Evolutionary conservation across 2,329 filamentous ascomycete genomes (phyloP).

Genomic region (Triangularia setosa): DNA sequence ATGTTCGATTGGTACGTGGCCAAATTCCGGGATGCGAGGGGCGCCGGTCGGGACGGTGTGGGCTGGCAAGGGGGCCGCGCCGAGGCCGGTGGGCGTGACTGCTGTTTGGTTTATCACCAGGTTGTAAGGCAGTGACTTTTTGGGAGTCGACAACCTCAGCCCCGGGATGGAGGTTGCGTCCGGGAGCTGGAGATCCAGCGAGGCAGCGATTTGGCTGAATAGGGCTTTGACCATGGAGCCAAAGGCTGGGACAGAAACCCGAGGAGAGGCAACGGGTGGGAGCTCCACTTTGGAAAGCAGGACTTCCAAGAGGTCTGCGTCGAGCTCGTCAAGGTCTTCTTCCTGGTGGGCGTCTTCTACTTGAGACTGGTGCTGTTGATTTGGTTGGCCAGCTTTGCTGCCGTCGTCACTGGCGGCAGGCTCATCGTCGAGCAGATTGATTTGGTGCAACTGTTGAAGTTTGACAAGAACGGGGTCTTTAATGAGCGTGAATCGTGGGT

Average conservation of each 20-base stretch:
- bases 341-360: conserved; percentile 21
- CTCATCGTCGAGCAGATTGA: conserved; percentile 63
- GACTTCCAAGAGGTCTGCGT: background rate
- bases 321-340: conserved; percentile 13
- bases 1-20: conserved; percentile 33
- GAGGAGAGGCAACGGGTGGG: background rate
- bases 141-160: background rate
- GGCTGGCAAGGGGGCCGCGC: conserved; percentile 49
- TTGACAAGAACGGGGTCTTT: conserved; percentile 55
- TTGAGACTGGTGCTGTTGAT: conserved; percentile 9
- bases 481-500: conserved; percentile 79
- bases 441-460: conserved; percentile 45
- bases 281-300: conserved; percentile 7
- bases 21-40: conserved; percentile 26
- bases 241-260: conserved; percentile 25
- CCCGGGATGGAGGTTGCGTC: conserved; percentile 3
- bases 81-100: conserved; percentile 35
- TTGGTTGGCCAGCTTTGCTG: conserved; percentile 20
- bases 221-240: conserved; percentile 46
- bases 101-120: conserved; percentile 35
- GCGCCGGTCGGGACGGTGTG: conserved; percentile 37
- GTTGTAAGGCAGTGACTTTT: conserved; percentile 27
- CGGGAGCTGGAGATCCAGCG: conserved; percentile 35
- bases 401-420: conserved; percentile 37
- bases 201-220: conserved; percentile 42